Percentiles rank a stretch among this genome's conserved stretches.
Conservation (phyloP, 2,329 filamentous ascomycete species). For the Chaetoscypha palmicola region DNA sequence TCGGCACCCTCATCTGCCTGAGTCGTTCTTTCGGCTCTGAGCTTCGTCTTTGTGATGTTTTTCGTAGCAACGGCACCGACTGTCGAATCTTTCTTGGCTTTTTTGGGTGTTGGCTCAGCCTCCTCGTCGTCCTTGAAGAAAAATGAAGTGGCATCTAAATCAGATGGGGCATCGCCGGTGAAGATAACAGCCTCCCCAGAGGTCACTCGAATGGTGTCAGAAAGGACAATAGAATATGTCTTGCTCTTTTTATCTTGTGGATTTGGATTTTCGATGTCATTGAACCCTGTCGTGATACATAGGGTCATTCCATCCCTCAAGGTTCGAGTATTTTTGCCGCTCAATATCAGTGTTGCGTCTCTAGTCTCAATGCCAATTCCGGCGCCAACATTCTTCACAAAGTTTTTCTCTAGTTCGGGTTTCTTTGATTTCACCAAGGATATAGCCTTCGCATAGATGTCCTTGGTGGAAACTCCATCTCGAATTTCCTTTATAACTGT, state of each 20-base stretch:
- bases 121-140: constrained; percentile 98
- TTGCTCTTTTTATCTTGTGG: constrained; percentile 87
- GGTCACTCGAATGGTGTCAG: constrained; percentile 87
- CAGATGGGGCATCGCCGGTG: constrained; percentile 84
- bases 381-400: constrained; percentile 84
- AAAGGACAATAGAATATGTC: constrained; percentile 81
- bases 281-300: constrained; percentile 81
- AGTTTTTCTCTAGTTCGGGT: constrained; percentile 91
- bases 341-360: constrained; percentile 76
- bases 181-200: constrained; percentile 76
- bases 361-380: constrained; percentile 90
- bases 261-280: constrained; percentile 78
- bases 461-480: constrained; percentile 79
- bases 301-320: constrained; percentile 98
- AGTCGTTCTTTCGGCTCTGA: constrained; percentile 83
- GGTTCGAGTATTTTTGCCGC: constrained; percentile 73
- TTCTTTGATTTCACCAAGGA: constrained; percentile 79
- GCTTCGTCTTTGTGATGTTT: constrained; percentile 89
- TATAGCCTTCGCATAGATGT: constrained; percentile 85
- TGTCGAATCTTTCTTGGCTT: constrained; percentile 76
- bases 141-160: constrained; percentile 91
- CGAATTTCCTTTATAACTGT: constrained; percentile 84
- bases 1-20: constrained; percentile 88
- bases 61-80: constrained; percentile 85
- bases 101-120: constrained; percentile 77